Evolutionary conservation across 257 asterid species (phyloP).

Genomic region (Orobanche coerulescens): DNA sequence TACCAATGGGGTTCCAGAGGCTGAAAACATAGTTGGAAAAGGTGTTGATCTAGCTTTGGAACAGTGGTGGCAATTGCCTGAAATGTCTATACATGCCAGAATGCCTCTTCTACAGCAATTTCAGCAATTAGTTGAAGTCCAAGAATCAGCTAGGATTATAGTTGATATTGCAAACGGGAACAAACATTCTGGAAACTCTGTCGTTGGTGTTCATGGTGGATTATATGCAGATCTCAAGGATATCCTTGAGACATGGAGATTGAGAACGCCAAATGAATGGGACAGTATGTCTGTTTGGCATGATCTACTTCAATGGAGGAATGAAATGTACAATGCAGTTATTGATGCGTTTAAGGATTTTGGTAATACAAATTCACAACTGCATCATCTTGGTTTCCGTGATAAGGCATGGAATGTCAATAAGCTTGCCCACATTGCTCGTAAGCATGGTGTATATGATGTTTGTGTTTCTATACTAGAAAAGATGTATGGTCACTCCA

Average conservation of each 20-base stretch:
- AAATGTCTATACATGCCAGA: conserved; percentile 93
- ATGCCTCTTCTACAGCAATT: conserved; percentile 95
- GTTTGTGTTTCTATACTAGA: conserved; percentile 91
- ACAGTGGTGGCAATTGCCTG: conserved; percentile 99
- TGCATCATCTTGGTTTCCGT: conserved; percentile 96
- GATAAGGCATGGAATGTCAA: conserved; percentile 99
- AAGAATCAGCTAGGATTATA: conserved; percentile 87
- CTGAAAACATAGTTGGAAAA: conserved; percentile 85
- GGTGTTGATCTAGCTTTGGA: conserved; percentile 98
- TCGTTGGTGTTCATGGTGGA: conserved; percentile 70
- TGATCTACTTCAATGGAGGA: conserved; percentile 98
- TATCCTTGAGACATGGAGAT: conserved; percentile 98
- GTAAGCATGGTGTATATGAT: conserved; percentile 85
- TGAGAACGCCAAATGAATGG: conserved; percentile 98
- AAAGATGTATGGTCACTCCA: conserved; percentile 98
- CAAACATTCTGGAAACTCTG: conserved; percentile 77
- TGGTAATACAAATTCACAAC: conserved; percentile 67
- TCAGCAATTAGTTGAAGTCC: conserved; percentile 98
- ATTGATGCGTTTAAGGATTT: conserved; percentile 94
- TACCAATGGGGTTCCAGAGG: conserved; percentile 81
- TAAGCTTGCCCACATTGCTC: conserved; percentile 94
- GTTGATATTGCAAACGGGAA: conserved; percentile 88
- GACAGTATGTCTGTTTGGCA: conserved; percentile 97
- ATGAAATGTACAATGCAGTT: conserved; percentile 91
- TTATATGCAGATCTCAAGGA: conserved; percentile 94